These are phyloP conservation scores for Pueraria montana DNA, from an alignment of 306 rosid species.

Conservation along the genomic window DNA sequence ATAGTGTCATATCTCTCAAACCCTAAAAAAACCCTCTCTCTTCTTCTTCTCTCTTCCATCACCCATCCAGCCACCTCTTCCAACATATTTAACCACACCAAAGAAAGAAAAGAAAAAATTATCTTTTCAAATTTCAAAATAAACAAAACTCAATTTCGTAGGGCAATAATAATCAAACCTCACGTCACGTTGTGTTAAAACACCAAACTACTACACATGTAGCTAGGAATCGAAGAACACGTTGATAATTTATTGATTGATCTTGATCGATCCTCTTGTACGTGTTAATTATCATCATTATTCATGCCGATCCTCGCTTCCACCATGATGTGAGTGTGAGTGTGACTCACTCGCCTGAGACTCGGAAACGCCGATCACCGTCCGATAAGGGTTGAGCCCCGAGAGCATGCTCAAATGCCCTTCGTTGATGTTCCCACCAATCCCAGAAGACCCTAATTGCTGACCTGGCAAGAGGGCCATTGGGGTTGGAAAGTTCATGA, in stretches of 20 bases:
- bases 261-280: constrained; percentile 40
- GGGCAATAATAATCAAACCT: constrained; percentile 73
- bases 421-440: constrained; percentile 52
- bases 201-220: constrained; percentile 70
- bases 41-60: constrained; percentile 1
- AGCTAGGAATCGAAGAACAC: constrained; percentile 45
- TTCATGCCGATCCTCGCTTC: constrained; percentile 67
- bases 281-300: constrained; percentile 14
- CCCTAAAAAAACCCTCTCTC: constrained; percentile 55
- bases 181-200: constrained; percentile 69
- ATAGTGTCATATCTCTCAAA: constrained; percentile 62
- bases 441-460: constrained; percentile 57
- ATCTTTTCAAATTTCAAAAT: constrained; percentile 42
- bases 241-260: no score
- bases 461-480: constrained; percentile 80
- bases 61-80: constrained; percentile 18
- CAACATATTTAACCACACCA: constrained; percentile 73
- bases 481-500: constrained; percentile 86
- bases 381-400: constrained; percentile 76
- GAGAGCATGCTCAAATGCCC: constrained; percentile 80
- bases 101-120: constrained; percentile 44
- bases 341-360: constrained; percentile 73
- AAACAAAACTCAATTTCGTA: constrained; percentile 58
- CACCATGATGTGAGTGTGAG: constrained; percentile 67
- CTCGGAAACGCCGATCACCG: constrained; percentile 60